Evolutionary conservation across 2,329 filamentous ascomycete genomes (phyloP), one percentile per base, ranked within the genome.

Genomic region (Alternaria arborescens): DNA sequence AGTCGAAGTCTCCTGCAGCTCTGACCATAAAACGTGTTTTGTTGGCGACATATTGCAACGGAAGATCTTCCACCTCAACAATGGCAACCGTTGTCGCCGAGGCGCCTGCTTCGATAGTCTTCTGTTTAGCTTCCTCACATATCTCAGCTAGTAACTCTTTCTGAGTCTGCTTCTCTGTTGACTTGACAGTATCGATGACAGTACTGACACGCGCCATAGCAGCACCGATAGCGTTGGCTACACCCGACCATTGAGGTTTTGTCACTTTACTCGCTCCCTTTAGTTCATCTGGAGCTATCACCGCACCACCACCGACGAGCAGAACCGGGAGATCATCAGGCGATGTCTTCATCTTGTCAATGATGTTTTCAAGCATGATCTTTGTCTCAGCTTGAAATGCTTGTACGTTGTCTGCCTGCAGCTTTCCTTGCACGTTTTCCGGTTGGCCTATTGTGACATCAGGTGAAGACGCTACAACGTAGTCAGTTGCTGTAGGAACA

Each of bases 181-280:
- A 79, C 50, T 78, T 75, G 6, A 82, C 71, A 0, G 77, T 80
- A 11, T 80, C 75, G 1, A 84, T 83, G 16, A 76, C 70, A 32
- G 71, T 68, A 59, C 85, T 87, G 2, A 89, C 86, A 40, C 85
- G 79, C 1, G 87, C 86, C 58, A 87, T 88, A 1, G 88, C 87
- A 8, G 87, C 88, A 2, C 88, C 88, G 10, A 90, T 87, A 0
- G 88, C 88, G 68, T 90, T 90, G 8, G 88, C 88, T 2, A 89
- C 86, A 3, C 82, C 83, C 2, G 86, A 84, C 79, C 82, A 88
- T 41, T 82, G 77, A 0, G 86, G 86, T 63, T 85, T 87, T 44
- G 88, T 74, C 1, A 89, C 84, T 32, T 77, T 79, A 60, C 84
- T 86, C 8, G 86, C 87, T 1, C 87, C 87, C 32, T 78, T 77